Percentiles rank a stretch among this genome's conserved stretches.
Conservation (phyloP, 805 yeast species). For the Ogataea sp. region DNA sequence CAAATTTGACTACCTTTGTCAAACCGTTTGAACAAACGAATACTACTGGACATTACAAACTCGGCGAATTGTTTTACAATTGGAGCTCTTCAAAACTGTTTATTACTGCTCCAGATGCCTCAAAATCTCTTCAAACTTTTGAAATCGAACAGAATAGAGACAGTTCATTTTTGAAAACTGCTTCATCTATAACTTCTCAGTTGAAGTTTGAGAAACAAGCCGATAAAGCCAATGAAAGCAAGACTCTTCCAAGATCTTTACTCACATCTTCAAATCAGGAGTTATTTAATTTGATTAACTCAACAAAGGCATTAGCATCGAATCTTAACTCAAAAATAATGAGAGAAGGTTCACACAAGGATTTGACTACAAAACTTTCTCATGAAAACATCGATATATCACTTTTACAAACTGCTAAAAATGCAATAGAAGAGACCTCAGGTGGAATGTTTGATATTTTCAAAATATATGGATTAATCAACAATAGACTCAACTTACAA, state of each 20-base stretch:
- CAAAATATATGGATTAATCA: not conserved
- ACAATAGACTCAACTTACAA: not conserved
- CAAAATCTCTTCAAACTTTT: not conserved
- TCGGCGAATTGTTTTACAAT: not conserved
- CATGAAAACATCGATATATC: not conserved
- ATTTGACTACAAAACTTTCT: not conserved
- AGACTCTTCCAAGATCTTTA: too few species aligned
- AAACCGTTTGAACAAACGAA: not conserved
- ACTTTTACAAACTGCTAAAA: not conserved
- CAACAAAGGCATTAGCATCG: not conserved
- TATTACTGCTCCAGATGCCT: not conserved
- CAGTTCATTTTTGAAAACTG: too few species aligned
- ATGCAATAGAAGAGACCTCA: not conserved
- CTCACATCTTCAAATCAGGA: not conserved
- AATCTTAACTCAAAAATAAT: not conserved
- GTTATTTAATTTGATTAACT: not conserved
- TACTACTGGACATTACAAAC: not conserved
- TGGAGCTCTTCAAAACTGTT: not conserved
- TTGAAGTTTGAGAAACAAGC: too few species aligned
- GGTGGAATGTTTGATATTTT: not conserved
- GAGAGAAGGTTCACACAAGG: not conserved
- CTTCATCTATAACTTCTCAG: too few species aligned
- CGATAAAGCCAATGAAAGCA: too few species aligned
- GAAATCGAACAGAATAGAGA: not conserved
- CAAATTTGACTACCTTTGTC: not conserved